Evolutionary conservation across 345 rosid species (phyloP).

Genomic region (Durio zibethinus): DNA sequence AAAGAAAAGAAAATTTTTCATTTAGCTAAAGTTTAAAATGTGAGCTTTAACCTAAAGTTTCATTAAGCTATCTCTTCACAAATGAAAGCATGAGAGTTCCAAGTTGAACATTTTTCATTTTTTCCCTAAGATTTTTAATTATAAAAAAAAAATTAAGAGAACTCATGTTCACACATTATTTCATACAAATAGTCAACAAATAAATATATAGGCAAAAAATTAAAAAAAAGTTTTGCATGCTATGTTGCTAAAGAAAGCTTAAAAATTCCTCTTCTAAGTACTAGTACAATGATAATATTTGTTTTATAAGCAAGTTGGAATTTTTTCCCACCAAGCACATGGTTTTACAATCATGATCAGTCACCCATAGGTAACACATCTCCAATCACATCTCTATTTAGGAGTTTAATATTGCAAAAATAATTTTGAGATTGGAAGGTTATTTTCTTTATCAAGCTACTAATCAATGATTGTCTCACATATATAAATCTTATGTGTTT

Average conservation of each 20-base stretch:
- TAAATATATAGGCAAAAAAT: not conserved
- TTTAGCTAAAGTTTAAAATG: no score
- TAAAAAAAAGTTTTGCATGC: no score
- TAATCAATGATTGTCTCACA: not conserved
- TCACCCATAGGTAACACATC: not conserved
- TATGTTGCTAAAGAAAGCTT: no score
- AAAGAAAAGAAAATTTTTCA: not conserved
- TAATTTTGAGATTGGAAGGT: not conserved
- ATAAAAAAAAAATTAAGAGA: not conserved
- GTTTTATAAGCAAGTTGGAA: not conserved
- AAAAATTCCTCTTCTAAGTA: no score
- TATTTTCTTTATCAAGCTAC: not conserved
- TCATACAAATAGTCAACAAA: no score
- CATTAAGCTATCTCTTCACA: not conserved
- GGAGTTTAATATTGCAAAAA: not conserved
- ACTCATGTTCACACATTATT: no score
- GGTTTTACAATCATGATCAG: conserved; percentile 9
- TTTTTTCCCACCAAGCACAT: not conserved
- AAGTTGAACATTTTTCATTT: not conserved
- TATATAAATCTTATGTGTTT: not conserved
- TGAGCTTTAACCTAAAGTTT: not conserved
- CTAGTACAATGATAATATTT: not conserved
- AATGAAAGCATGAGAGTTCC: not conserved
- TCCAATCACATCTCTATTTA: not conserved
- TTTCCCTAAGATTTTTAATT: not conserved